phyloP scores from a whole-genome alignment of 345 rosid genomes.

The Erodium maritimum region DNA sequence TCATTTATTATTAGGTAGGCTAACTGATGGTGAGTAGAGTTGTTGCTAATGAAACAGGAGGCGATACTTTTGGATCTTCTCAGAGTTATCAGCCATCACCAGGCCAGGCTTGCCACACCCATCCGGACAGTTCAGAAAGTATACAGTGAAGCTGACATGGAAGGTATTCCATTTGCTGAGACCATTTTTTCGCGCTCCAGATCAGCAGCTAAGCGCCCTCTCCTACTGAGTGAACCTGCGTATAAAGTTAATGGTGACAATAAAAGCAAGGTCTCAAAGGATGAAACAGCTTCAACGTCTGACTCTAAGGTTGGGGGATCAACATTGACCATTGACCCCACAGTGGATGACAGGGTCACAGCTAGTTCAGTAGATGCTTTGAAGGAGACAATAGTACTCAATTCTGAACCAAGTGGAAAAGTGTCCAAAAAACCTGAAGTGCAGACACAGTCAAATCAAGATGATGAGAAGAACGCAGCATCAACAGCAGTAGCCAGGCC shows the following conservation, averaged over 20 bases:
- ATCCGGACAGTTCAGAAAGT: constrained; percentile 79
- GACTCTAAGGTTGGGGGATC: constrained; percentile 21
- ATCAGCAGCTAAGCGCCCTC: constrained; percentile 45
- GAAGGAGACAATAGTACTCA: too few relatives aligned
- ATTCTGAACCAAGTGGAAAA: too few relatives aligned
- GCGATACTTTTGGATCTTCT: constrained; percentile 84
- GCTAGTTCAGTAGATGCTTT: constrained; percentile 1
- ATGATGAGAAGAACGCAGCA: constrained; percentile 17
- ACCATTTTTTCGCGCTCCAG: constrained; percentile 30
- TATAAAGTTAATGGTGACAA: constrained; percentile 59
- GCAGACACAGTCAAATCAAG: too few relatives aligned
- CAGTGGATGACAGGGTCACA: constrained; percentile 23
- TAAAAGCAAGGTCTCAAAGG: constrained; percentile 39
- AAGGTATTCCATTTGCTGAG: constrained; percentile 55
- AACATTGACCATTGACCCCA: constrained; percentile 16
- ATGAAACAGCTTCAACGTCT: constrained; percentile 23
- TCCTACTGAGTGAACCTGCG: constrained; percentile 62
- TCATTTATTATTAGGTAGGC: neutral
- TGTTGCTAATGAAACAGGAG: constrained; percentile 46
- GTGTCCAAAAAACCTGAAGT: too few relatives aligned
- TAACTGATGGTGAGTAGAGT: neutral
- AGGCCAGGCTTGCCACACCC: constrained; percentile 87
- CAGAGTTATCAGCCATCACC: constrained; percentile 72
- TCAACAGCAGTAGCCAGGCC: constrained; percentile 27
- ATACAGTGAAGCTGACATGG: constrained; percentile 61